phyloP scores from a whole-genome alignment of 805 yeast species.

The Ogataea trehaloabstinens region DNA sequence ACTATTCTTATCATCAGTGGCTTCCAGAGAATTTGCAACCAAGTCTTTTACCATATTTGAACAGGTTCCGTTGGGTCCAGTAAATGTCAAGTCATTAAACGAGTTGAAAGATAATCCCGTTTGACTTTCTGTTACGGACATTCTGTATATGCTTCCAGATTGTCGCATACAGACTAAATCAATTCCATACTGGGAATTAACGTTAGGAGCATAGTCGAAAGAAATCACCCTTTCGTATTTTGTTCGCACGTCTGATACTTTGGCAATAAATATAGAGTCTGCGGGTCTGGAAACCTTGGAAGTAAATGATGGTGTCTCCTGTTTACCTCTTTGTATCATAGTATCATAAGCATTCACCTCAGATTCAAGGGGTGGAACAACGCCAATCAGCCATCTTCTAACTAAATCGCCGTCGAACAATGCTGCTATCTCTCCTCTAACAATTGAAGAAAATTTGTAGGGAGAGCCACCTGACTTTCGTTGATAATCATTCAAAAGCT shows the following conservation, averaged over 20 bases:
- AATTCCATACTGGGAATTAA: slow-evolving; percentile 47
- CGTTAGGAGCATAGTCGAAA: slow-evolving; percentile 74
- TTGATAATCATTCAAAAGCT: slow-evolving; percentile 56
- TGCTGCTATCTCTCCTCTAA: slow-evolving; percentile 73
- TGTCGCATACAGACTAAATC: slow-evolving; percentile 85
- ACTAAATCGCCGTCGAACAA: slow-evolving; percentile 74
- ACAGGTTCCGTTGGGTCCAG: slow-evolving; percentile 57
- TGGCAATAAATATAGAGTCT: slow-evolving; percentile 69
- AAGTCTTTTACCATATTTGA: slow-evolving; percentile 40
- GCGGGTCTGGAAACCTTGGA: slow-evolving; percentile 24
- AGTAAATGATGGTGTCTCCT: slow-evolving; percentile 14
- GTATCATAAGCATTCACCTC: slow-evolving; percentile 24
- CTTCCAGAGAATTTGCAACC: slow-evolving; percentile 16
- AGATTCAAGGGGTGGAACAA: slow-evolving; percentile 39
- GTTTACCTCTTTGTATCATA: slow-evolving; percentile 14
- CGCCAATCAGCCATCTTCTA: slow-evolving; percentile 77
- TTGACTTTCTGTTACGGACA: slow-evolving; percentile 69
- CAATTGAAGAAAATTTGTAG: slow-evolving; percentile 62
- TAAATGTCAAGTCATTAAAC: slow-evolving; percentile 58
- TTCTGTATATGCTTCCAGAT: slow-evolving; percentile 81
- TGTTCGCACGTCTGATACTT: slow-evolving; percentile 71
- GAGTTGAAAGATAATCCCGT: slow-evolving; percentile 65
- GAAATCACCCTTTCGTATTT: slow-evolving; percentile 80
- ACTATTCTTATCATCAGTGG: slow-evolving; percentile 5
- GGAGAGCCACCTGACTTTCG: slow-evolving; percentile 62